Conservation (phyloP, 768 basidiomycete genomes). For the Cystofilobasidium capitatum region DNA sequence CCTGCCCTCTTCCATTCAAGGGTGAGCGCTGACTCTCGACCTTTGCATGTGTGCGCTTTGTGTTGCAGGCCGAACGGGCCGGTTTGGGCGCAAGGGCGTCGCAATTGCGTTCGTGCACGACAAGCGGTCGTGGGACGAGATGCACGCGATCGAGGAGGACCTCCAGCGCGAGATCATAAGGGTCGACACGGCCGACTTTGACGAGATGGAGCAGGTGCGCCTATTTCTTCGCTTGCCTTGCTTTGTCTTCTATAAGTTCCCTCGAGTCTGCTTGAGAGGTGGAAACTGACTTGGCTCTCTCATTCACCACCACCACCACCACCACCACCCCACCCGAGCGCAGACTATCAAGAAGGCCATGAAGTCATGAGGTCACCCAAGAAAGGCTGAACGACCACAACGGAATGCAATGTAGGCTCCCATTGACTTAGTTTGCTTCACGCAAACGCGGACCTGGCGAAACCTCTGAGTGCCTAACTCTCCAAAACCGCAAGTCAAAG, state of each 20-base stretch:
- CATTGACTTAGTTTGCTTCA: too few species aligned
- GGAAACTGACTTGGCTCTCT: too few species aligned
- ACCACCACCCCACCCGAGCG: background rate
- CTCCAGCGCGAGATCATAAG: slow-evolving; percentile 69
- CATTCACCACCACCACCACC: background rate
- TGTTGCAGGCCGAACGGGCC: slow-evolving; percentile 77
- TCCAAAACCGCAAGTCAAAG: too few species aligned
- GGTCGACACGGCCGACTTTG: slow-evolving; percentile 80
- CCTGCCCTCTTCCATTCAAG: slow-evolving; percentile 1
- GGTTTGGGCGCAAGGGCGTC: slow-evolving; percentile 93
- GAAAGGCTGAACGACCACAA: background rate
- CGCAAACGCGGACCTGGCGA: too few species aligned
- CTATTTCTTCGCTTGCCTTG: too few species aligned
- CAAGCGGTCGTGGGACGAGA: slow-evolving; percentile 72
- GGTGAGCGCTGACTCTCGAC: background rate
- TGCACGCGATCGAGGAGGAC: slow-evolving; percentile 75
- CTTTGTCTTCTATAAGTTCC: slow-evolving; percentile 31
- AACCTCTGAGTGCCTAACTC: too few species aligned
- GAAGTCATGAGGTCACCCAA: slow-evolving; percentile 17
- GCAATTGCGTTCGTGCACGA: slow-evolving; percentile 97
- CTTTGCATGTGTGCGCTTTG: too few species aligned
- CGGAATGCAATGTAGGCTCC: background rate
- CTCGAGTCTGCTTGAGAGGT: too few species aligned
- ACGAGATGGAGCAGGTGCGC: slow-evolving; percentile 87
- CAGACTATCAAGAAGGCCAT: slow-evolving; percentile 28